Evolutionary conservation across 164 flowering plant species (phyloP), one percentile per base, ranked within the genome.

Genomic region (Chloranthus sessilifolius): DNA sequence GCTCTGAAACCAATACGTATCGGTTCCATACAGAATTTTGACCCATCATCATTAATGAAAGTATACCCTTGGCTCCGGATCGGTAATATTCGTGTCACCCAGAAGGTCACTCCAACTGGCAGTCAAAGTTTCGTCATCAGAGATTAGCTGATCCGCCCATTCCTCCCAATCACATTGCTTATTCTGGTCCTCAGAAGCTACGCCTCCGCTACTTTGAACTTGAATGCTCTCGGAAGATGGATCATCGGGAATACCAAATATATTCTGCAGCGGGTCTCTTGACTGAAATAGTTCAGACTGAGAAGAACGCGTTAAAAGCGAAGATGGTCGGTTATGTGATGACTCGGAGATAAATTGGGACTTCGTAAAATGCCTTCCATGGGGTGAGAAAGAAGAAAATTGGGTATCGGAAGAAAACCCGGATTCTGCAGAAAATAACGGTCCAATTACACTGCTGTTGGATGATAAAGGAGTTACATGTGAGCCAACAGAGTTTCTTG

Each of bases 61-160:
- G 6, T 39, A 23, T 43, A 84, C 94, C 94, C 79, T 77, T 65
- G 76, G 67, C 50, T 76, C 80, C 10, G 64, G 43, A 46, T 71
- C 70, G n/a, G 58, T 37, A 52, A 50, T 61, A 56, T 53, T 61
- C 36, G 62, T 57, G 40, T 75, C 84, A 50, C 47, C 68, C 39
- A 83, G 71, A 59, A 83, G 72, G 26, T 79, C 90, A 69, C 64
- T 75, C 95, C 88, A 88, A 39, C 62, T 69, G 53, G 85, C 3
- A 63, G 63, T 43, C 69, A 82, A 67, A 45, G 75, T 23, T 49
- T 74, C 82, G 38, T 87, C 83, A 68, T 77, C 88, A 35, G 68
- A 68, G 47, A 82, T 79, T 48, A 85, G 71, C 24, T 78, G 78
- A 60, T 81, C 94, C 11, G 90, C 81, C 96, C 96, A 88, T 21